phyloP scores from a whole-genome alignment of 306 rosid genomes.

The Oemleria cerasiformis region DNA sequence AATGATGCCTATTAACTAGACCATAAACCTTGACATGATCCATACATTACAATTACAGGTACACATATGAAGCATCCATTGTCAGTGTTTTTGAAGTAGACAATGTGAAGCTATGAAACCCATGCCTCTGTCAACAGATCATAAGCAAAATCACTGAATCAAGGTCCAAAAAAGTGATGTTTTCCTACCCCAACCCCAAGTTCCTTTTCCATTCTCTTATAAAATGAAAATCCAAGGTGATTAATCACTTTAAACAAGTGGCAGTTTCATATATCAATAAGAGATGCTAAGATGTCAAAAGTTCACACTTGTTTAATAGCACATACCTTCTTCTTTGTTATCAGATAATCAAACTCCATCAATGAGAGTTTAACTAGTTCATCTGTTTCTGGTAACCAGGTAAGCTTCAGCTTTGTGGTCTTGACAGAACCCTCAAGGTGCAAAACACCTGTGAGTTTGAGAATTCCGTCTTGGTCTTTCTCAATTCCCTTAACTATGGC shows the following conservation, averaged over 20 bases:
- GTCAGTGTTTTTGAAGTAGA: not conserved
- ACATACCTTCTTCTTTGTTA: conserved; percentile 92
- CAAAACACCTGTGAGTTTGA: conserved; percentile 72
- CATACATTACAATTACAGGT: not conserved
- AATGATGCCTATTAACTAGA: too few relatives aligned
- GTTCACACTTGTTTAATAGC: conserved; percentile 1
- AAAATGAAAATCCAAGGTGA: not conserved
- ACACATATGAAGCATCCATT: not conserved
- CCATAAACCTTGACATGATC: not conserved
- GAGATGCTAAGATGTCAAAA: not conserved
- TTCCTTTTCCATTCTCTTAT: not conserved
- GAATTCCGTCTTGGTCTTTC: conserved; percentile 64
- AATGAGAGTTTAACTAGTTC: conserved; percentile 72
- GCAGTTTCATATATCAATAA: not conserved
- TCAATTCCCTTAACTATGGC: conserved; percentile 67
- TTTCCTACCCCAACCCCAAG: not conserved
- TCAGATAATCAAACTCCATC: conserved; percentile 80
- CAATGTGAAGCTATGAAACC: too few relatives aligned
- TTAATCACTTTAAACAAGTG: too few relatives aligned
- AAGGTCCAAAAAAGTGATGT: not conserved
- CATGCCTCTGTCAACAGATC: too few relatives aligned
- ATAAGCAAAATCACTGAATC: too few relatives aligned
- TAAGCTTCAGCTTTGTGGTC: conserved; percentile 82
- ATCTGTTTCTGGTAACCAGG: conserved; percentile 79
- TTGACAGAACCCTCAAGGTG: conserved; percentile 93